Percentiles rank a stretch among this genome's conserved stretches.
Conservation (phyloP, 2,329 filamentous ascomycete species). For the Aspergillus udagawae region DNA sequence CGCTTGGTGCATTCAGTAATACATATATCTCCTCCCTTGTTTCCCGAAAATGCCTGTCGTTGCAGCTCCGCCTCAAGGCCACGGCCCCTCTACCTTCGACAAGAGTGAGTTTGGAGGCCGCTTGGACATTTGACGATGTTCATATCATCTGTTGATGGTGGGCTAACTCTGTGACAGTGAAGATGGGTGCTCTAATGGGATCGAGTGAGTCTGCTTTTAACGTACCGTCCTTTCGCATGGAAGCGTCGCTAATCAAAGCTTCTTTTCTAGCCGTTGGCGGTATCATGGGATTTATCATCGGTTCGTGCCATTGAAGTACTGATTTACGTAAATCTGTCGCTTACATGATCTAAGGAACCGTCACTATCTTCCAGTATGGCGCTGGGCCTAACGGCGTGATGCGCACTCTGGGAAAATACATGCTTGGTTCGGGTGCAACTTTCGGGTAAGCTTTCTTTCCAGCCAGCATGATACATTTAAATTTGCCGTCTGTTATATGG, state of each 20-base stretch:
- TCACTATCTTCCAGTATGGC: slow-evolving; percentile 93
- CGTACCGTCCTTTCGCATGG: neutral
- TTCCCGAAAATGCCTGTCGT: slow-evolving; percentile 51
- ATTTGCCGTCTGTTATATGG: neutral
- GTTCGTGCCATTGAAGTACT: slow-evolving; percentile 47
- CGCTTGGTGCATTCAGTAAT: neutral
- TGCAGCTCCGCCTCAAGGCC: slow-evolving; percentile 48
- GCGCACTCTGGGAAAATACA: slow-evolving; percentile 92
- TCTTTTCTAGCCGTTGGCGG: slow-evolving; percentile 71
- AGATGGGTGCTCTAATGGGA: slow-evolving; percentile 99
- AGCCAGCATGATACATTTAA: neutral
- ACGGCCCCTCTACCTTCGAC: slow-evolving; percentile 65
- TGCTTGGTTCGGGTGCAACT: slow-evolving; percentile 89
- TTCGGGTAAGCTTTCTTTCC: slow-evolving; percentile 68
- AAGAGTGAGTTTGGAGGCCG: slow-evolving; percentile 54
- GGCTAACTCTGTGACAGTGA: slow-evolving; percentile 58
- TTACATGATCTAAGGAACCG: slow-evolving; percentile 59
- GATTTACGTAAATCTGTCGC: neutral
- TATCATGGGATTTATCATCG: slow-evolving; percentile 97
- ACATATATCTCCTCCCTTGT: neutral
- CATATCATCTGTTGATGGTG: slow-evolving; percentile 9
- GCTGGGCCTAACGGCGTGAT: slow-evolving; percentile 91
- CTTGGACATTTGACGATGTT: slow-evolving; percentile 1
- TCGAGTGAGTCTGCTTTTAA: slow-evolving; percentile 72
- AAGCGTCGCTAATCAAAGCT: slow-evolving; percentile 3